Evolutionary conservation across 768 basidiomycete species (phyloP).

Genomic region (Collybia mongolica): DNA sequence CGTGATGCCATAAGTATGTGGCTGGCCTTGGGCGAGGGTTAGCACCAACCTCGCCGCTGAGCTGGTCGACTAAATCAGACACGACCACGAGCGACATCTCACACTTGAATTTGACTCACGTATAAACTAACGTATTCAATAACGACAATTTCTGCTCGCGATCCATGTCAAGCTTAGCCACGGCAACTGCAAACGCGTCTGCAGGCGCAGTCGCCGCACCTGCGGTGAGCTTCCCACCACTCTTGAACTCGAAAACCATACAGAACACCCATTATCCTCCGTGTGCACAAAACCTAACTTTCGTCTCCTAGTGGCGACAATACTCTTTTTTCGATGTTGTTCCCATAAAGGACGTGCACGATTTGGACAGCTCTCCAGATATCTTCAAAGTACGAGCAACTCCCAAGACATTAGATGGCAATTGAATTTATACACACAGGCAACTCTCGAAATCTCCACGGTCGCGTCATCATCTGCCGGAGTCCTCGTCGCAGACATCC

Average conservation of each 20-base stretch:
- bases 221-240: slow-evolving; percentile 25
- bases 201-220: slow-evolving; percentile 24
- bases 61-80: too few species aligned
- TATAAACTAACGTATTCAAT: too few species aligned
- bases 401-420: background rate
- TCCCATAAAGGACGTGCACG: slow-evolving; percentile 76
- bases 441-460: slow-evolving; percentile 72
- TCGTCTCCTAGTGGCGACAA: slow-evolving; percentile 66
- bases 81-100: too few species aligned
- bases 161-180: slow-evolving; percentile 20
- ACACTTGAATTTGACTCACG: too few species aligned
- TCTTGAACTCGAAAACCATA: background rate
- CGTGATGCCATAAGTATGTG: too few species aligned
- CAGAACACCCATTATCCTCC: background rate
- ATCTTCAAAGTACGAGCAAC: slow-evolving; percentile 62
- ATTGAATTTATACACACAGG: slow-evolving; percentile 27
- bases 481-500: slow-evolving; percentile 79
- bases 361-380: slow-evolving; percentile 71
- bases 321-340: slow-evolving; percentile 87
- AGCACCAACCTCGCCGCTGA: too few species aligned
- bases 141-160: too few species aligned
- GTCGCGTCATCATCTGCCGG: slow-evolving; percentile 63
- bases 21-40: too few species aligned
- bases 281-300: too few species aligned
- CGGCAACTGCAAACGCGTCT: slow-evolving; percentile 23